phyloP scores from a whole-genome alignment of 2,329 filamentous ascomycete genomes.

The Emergomyces orientalis region DNA sequence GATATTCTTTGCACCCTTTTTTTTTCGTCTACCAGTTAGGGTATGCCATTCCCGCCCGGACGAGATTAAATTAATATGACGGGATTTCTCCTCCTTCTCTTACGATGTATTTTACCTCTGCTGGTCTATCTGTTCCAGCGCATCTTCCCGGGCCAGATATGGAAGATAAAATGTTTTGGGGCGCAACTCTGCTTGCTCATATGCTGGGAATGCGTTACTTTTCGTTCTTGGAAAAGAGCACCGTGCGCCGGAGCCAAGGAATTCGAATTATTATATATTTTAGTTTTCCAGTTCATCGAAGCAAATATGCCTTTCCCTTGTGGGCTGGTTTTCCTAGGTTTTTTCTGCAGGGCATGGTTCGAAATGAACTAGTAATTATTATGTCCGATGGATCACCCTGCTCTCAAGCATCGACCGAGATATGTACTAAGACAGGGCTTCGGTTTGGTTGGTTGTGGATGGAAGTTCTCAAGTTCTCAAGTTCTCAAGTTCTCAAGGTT shows the following conservation, averaged over 20 bases:
- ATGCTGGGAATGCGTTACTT: neutral
- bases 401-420: no score
- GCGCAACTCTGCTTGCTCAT: neutral
- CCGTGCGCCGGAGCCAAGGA: neutral
- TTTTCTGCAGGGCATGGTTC: no score
- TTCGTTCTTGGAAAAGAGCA: neutral
- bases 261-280: no score
- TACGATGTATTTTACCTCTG: neutral
- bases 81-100: neutral
- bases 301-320: no score
- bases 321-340: no score
- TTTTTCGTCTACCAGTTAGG: neutral
- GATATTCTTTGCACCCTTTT: neutral
- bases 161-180: neutral
- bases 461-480: no score
- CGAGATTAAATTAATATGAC: neutral
- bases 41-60: neutral
- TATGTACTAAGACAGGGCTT: neutral
- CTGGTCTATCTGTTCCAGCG: neutral
- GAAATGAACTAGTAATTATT: no score
- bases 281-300: no score
- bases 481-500: no score
- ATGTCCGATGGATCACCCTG: no score
- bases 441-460: neutral
- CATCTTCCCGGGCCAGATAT: neutral